Evolutionary conservation across 352 stramenopile genomes (phyloP).

Genomic region (Phytopythium kandeliae): DNA sequence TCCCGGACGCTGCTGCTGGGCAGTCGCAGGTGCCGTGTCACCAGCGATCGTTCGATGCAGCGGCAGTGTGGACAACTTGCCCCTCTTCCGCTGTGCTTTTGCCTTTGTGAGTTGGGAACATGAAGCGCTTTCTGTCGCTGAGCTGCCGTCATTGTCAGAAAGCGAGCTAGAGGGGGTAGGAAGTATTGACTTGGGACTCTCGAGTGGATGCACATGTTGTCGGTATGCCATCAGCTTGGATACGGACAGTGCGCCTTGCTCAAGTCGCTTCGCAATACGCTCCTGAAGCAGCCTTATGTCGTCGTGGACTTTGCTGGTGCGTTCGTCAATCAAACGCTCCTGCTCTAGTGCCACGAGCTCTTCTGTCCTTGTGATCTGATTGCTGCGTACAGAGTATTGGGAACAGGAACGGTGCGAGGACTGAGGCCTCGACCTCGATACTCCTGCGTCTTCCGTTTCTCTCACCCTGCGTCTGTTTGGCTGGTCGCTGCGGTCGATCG

Average conservation of each 20-base stretch:
- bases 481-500: not conserved
- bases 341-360: conserved; percentile 4
- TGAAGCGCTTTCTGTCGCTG: conserved; percentile 3
- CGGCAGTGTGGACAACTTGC: not conserved
- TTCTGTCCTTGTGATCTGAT: not conserved
- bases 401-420: not conserved
- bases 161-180: conserved; percentile 26
- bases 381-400: not conserved
- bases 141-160: conserved; percentile 21
- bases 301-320: conserved; percentile 62
- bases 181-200: not conserved
- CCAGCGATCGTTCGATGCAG: not conserved
- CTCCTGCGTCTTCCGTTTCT: not conserved
- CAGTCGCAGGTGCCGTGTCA: not conserved
- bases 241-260: conserved; percentile 20
- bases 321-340: conserved; percentile 45
- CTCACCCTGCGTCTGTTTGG: too few species aligned
- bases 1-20: not conserved
- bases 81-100: not conserved
- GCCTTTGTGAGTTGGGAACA: not conserved
- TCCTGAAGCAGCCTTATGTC: conserved; percentile 69
- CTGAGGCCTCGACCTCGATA: not conserved
- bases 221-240: not conserved
- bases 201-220: not conserved
- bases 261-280: conserved; percentile 50